These are phyloP conservation scores for Podosphaera xanthii DNA, from an alignment of 2,329 filamentous ascomycete genomes.

Conservation along the genomic window DNA sequence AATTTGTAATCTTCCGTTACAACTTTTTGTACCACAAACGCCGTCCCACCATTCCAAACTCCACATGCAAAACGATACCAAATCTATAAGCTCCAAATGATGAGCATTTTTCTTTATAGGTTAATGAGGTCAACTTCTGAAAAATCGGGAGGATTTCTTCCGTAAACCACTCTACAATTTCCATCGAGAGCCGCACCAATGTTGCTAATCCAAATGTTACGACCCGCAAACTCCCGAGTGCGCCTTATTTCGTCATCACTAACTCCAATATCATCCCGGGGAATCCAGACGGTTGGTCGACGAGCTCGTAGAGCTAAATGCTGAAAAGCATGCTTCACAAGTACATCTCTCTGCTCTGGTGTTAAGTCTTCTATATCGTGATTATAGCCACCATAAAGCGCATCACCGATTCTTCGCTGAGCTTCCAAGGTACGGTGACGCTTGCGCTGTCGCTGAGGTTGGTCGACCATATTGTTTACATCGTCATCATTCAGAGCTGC, in stretches of 20 bases:
- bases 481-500: slow-evolving; percentile 23
- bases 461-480: slow-evolving; percentile 5
- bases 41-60: background rate
- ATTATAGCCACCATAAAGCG: slow-evolving; percentile 66
- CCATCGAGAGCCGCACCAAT: slow-evolving; percentile 74
- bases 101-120: slow-evolving; percentile 23
- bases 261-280: slow-evolving; percentile 70
- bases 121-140: slow-evolving; percentile 72
- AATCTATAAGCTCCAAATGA: background rate
- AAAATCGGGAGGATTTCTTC: slow-evolving; percentile 70
- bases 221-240: slow-evolving; percentile 36
- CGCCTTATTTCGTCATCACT: slow-evolving; percentile 75
- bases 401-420: slow-evolving; percentile 49
- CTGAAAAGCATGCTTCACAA: slow-evolving; percentile 74
- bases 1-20: background rate
- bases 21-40: background rate
- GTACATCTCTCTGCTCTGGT: slow-evolving; percentile 64
- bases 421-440: slow-evolving; percentile 43
- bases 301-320: slow-evolving; percentile 70
- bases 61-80: background rate
- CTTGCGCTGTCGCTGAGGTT: slow-evolving; percentile 14
- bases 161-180: slow-evolving; percentile 63
- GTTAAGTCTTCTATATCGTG: slow-evolving; percentile 91
- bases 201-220: slow-evolving; percentile 74
- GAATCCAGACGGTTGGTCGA: slow-evolving; percentile 82